A percentile compares a stretch with the other conserved stretches of the same genome.
Conservation (phyloP, 1,284 basidiomycete species). For the Puccinia polysora region DNA sequence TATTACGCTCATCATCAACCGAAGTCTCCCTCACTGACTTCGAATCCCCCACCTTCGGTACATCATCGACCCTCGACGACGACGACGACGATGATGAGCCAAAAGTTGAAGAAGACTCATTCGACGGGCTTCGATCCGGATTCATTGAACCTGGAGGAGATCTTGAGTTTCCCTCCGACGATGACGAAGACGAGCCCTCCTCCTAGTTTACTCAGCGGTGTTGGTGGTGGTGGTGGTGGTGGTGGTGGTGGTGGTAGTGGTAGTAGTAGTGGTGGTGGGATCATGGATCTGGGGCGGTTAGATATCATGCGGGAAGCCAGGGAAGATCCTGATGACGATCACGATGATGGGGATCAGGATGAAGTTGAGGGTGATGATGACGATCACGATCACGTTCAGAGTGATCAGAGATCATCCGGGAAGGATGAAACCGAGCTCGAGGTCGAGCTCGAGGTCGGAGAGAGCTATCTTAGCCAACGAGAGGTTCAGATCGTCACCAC, state of each 20-base stretch:
- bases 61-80: neutral
- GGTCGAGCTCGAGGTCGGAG: neutral
- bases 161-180: too few species aligned
- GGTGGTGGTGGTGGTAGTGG: neutral
- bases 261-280: neutral
- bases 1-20: too few species aligned
- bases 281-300: too few species aligned
- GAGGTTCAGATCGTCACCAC: constrained; percentile 37
- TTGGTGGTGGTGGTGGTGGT: too few species aligned
- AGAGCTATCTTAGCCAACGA: constrained; percentile 9
- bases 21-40: neutral
- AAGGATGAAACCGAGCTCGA: too few species aligned
- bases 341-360: neutral
- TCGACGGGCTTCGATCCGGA: too few species aligned
- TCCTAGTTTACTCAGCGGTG: too few species aligned
- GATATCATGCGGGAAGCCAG: too few species aligned
- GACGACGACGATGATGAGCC: neutral
- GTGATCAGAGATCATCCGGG: too few species aligned
- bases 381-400: neutral
- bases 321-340: too few species aligned
- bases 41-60: neutral
- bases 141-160: too few species aligned
- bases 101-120: neutral
- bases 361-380: neutral
- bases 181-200: too few species aligned